Evolutionary conservation across 192 early-diverging fungal genomes (phyloP), one percentile per base, ranked within the genome.

Genomic region (Geranomyces michiganensis): DNA sequence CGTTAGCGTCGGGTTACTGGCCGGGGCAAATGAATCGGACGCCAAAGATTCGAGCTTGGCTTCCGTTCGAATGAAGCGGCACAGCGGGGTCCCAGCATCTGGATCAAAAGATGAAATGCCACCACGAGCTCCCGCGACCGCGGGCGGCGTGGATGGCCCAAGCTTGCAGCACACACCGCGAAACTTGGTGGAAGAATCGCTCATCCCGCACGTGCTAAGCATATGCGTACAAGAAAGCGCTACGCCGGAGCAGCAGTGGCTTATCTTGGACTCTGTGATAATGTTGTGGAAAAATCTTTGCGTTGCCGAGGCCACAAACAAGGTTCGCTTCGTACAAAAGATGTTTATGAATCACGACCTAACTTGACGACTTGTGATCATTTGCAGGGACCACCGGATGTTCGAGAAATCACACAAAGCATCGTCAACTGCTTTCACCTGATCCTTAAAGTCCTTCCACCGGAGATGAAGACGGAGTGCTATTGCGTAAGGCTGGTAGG

Each of bases 391-490:
- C 14, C 65, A 3, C 13, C 30, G 5, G 62, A 65, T 22, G 56
- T 73, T 17, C 62, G 71, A 15, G 14, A 56, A 6, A 47, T 67
- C 15, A 73, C 71, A 33, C 30, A 32, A 31, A 65, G 61, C 43
- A 21, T 72, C 1, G n/a, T 65, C 44, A 73, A 73, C 29, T 59
- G 30, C 33, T 73, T 73, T 47, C 71, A 73, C 36, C 46, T 73
- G 31, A 56, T 73, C 22, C 36, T 73, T 13, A 73, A 66, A 59
- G 64, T 59, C 26, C 71, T 73, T 29, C 71, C 71, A 9, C 53
- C 71, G 12, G 21, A n/a, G 4, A 19, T 44, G 17, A 73, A 67
- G 46, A 60, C 13, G 21, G 63, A 67, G 27, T 67, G 66, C 22
- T 73, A 32, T 51, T 64, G 61, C 21, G 19, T 22, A 6, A 43